Base-by-base conservation (phyloP, 306 rosid species). In the Malus fusca region DNA sequence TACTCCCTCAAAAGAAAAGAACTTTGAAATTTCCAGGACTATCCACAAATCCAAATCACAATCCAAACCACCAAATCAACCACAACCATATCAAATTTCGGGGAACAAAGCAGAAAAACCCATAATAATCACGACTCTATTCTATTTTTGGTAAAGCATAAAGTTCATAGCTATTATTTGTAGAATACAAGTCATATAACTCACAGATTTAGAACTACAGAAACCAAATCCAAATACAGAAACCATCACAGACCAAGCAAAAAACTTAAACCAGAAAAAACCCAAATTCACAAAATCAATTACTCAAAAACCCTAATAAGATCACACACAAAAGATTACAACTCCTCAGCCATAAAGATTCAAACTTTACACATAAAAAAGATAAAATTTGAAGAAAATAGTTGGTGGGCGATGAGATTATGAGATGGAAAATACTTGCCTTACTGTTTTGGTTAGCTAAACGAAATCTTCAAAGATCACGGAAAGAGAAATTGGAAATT, bases 401-500 rank as follows among this genome's bases (percentile, higher is more conserved):
- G 60, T 22, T 18, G 77, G 79, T 55, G 72, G 58, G 25, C 60
- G 44, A 82, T 23, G 55, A 56, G 26, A 23, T 19, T 44, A 55
- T 53, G 55, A 56, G 75, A 52, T 71, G 67, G 60, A 62, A 19
- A 35, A 72, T 75, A 79, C 80, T 84, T 69, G 77, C 79, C 87
- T 67, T 84, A 80, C 84, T 60, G 79, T 43, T 68, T 18, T 68
- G 77, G 84, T 31, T 74, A 67, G 78, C 58, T 44, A 35, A 26
- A 65, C 71, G 31, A 23, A 75, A 52, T 23, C 72, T 55, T 44
- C 26, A 52, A 79, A 63, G 64, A 77, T 83, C 80, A 55, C 67
- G 25, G 84, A 77, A 53, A 74, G 81, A 64, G 21, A 71, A 66
- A 48, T 48, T 40, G 76, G 73, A 77, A 77, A 80, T 40, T 66